These are phyloP conservation scores for Sarcodon sp. DNA, from an alignment of 768 basidiomycete genomes.

Conservation along the genomic window DNA sequence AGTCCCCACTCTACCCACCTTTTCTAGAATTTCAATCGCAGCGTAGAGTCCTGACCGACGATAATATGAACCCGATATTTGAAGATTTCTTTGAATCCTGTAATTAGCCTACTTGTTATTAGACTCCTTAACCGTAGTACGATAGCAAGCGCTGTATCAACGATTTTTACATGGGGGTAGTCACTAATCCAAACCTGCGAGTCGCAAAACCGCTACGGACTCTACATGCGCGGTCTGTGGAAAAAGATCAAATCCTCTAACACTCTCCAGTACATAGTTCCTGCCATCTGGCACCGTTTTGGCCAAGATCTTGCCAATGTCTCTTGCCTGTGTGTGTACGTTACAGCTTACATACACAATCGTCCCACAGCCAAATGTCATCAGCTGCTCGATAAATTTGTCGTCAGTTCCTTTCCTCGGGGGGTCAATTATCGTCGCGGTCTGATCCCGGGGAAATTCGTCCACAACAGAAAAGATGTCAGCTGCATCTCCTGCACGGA, in stretches of 20 bases:
- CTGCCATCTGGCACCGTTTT: conserved; percentile 22
- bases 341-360: conserved; percentile 93
- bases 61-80: too few species aligned
- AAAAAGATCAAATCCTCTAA: conserved; percentile 89
- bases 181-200: conserved; percentile 13
- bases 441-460: conserved; percentile 46
- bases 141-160: neutral
- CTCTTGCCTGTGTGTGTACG: conserved; percentile 86
- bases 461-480: conserved; percentile 64
- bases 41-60: too few species aligned
- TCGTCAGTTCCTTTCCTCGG: conserved; percentile 92
- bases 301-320: conserved; percentile 59
- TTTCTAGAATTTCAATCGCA: too few species aligned
- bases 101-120: too few species aligned
- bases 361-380: conserved; percentile 50
- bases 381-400: conserved; percentile 61
- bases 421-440: conserved; percentile 77
- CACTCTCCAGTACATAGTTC: conserved; percentile 67
- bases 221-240: conserved; percentile 96
- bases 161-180: neutral
- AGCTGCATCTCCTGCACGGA: conserved; percentile 74
- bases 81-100: too few species aligned
- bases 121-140: too few species aligned
- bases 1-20: too few species aligned
- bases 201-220: conserved; percentile 38